Evolutionary conservation across 2,329 filamentous ascomycete species (phyloP).

Genomic region (Ascochyta rabiei): DNA sequence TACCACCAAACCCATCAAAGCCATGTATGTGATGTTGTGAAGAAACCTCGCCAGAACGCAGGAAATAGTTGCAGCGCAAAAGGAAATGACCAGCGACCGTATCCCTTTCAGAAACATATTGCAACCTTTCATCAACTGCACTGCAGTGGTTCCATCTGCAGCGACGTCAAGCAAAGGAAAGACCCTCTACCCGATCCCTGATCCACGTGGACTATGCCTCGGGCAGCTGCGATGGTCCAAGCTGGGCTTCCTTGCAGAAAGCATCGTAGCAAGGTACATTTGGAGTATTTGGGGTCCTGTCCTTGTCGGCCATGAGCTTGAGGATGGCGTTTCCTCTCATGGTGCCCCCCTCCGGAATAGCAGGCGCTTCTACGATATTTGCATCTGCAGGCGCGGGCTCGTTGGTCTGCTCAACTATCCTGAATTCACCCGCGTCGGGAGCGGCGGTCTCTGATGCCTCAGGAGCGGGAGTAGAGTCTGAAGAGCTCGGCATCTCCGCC

Average conservation of each 20-base stretch:
- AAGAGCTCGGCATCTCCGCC: constrained; percentile 5
- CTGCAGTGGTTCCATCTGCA: not conserved
- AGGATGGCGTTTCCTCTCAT: constrained; percentile 4
- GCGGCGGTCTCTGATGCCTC: not conserved
- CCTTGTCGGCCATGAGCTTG: constrained; percentile 1
- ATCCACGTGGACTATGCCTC: not conserved
- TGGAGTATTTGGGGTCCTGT: not conserved
- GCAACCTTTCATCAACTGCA: not conserved
- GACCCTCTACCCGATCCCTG: too few relatives aligned
- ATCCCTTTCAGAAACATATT: not conserved
- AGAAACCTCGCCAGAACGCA: not conserved
- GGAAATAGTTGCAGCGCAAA: not conserved
- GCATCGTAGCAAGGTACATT: constrained; percentile 4
- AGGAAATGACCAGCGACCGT: constrained; percentile 1
- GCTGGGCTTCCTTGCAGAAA: constrained; percentile 4
- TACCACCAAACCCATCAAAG: not conserved
- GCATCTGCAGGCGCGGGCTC: not conserved
- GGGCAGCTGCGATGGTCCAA: not conserved
- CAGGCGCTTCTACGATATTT: not conserved
- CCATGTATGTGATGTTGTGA: not conserved
- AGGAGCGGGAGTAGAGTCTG: not conserved
- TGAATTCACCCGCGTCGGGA: not conserved
- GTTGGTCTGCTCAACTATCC: not conserved
- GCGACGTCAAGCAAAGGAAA: not conserved
- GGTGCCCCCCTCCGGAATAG: not conserved